A percentile compares a stretch with the other conserved stretches of the same genome.
Conservation (phyloP, 2,329 filamentous ascomycete genomes). For the Elsinoe perseae region DNA sequence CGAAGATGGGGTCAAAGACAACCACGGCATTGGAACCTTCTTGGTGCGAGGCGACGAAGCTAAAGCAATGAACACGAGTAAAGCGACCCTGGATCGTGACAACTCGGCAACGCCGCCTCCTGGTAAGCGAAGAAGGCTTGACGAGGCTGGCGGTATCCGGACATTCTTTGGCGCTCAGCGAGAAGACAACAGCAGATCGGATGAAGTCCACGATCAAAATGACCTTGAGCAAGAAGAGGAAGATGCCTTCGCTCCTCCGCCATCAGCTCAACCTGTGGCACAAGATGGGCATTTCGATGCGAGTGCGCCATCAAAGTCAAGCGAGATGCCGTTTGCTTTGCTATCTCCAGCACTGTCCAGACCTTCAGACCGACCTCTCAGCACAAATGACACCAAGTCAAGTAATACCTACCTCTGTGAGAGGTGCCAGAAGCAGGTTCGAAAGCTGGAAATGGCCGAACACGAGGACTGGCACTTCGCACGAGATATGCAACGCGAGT, state of each 20-base stretch:
- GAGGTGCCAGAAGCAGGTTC: constrained; percentile 37
- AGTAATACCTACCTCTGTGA: constrained; percentile 11
- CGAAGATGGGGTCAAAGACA: constrained; percentile 76
- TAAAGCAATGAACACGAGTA: constrained; percentile 35
- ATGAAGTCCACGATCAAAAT: constrained; percentile 12
- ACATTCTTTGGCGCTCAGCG: constrained; percentile 29
- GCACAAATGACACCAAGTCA: neutral
- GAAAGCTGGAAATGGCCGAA: constrained; percentile 55
- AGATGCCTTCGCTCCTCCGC: constrained; percentile 18
- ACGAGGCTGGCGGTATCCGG: constrained; percentile 28
- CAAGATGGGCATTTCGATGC: constrained; percentile 58
- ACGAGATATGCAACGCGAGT: constrained; percentile 67
- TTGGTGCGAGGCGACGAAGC: constrained; percentile 60
- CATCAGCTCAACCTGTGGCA: constrained; percentile 24
- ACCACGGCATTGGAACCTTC: constrained; percentile 78
- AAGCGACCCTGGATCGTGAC: neutral
- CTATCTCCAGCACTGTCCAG: neutral
- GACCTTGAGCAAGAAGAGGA: constrained; percentile 1
- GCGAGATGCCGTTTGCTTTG: too few relatives aligned
- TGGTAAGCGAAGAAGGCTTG: constrained; percentile 32
- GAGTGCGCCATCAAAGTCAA: constrained; percentile 25
- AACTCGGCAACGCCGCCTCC: constrained; percentile 22
- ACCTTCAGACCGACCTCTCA: neutral
- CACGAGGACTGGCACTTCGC: constrained; percentile 95
- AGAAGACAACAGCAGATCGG: constrained; percentile 21